Percentiles rank a stretch among this genome's conserved stretches.
These are phyloP conservation scores for Pleurotus sapidus DNA, from an alignment of 768 basidiomycete species.

Conservation along the genomic window DNA sequence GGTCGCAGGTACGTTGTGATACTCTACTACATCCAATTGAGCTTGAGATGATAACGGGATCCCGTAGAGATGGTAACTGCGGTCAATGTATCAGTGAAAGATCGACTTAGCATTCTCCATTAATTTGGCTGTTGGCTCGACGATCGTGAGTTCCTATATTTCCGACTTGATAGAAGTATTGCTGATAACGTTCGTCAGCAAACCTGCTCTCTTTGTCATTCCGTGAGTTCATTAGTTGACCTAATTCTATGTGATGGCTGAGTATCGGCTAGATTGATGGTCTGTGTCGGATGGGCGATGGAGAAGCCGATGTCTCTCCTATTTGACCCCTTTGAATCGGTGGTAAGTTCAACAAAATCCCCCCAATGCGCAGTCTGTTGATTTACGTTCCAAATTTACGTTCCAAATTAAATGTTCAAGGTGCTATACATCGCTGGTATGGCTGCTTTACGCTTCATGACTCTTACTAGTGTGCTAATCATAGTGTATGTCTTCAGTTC, in stretches of 20 bases:
- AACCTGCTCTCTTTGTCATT: slow-evolving; percentile 69
- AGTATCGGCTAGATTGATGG: slow-evolving; percentile 70
- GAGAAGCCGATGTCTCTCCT: slow-evolving; percentile 78
- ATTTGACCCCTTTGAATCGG: slow-evolving; percentile 87
- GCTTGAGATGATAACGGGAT: neutral
- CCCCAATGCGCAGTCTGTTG: no score
- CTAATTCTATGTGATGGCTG: no score
- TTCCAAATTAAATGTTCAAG: slow-evolving; percentile 8
- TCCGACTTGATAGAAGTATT: neutral
- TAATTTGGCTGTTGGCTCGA: slow-evolving; percentile 80
- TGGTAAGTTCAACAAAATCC: slow-evolving; percentile 26
- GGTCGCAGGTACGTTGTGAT: slow-evolving; percentile 53
- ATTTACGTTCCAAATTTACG: neutral
- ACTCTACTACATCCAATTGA: neutral
- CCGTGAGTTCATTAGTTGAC: no score
- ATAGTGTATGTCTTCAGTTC: slow-evolving; percentile 37
- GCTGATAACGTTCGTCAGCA: slow-evolving; percentile 39
- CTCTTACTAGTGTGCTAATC: neutral
- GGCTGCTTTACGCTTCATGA: slow-evolving; percentile 1
- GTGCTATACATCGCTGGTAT: slow-evolving; percentile 35
- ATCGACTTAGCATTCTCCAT: slow-evolving; percentile 77
- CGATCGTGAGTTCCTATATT: slow-evolving; percentile 47
- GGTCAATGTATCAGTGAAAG: slow-evolving; percentile 83
- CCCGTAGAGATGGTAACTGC: slow-evolving; percentile 81
- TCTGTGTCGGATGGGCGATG: slow-evolving; percentile 76